Conservation (phyloP, 2,329 filamentous ascomycete species). For the Aciculosporium take region DNA sequence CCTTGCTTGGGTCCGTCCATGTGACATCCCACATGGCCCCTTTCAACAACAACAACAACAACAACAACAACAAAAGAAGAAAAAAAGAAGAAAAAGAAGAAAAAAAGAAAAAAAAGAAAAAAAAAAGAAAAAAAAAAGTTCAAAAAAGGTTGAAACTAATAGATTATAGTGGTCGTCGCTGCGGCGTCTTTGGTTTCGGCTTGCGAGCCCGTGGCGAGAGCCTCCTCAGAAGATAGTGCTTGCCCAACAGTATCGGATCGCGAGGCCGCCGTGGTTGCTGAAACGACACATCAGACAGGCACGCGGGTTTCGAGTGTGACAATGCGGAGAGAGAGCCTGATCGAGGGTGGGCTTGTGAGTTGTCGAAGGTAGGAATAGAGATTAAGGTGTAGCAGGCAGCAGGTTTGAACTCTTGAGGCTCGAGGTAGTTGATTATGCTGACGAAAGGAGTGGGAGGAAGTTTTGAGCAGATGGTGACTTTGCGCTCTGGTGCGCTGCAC, state of each 20-base stretch:
- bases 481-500: background rate
- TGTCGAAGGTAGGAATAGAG: too few species aligned
- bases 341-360: too few species aligned
- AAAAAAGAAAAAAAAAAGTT: background rate
- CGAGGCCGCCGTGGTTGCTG: conserved; percentile 4
- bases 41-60: too few species aligned
- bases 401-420: background rate
- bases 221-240: background rate
- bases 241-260: conserved; percentile 1
- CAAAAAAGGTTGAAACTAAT: background rate
- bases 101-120: background rate
- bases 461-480: background rate
- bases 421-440: background rate
- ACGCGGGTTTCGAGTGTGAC: background rate
- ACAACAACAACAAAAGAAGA: conserved; percentile 7
- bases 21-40: conserved; percentile 46
- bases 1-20: conserved; percentile 41
- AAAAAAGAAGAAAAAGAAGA: background rate
- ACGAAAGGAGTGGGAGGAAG: background rate
- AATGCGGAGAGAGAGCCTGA: background rate
- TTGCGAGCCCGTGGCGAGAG: background rate
- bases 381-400: background rate
- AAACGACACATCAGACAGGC: conserved; percentile 1
- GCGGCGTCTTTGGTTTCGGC: background rate
- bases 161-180: background rate